These are phyloP conservation scores for Colletotrichum karsti DNA, from an alignment of 2,329 filamentous ascomycete genomes.

Conservation along the genomic window DNA sequence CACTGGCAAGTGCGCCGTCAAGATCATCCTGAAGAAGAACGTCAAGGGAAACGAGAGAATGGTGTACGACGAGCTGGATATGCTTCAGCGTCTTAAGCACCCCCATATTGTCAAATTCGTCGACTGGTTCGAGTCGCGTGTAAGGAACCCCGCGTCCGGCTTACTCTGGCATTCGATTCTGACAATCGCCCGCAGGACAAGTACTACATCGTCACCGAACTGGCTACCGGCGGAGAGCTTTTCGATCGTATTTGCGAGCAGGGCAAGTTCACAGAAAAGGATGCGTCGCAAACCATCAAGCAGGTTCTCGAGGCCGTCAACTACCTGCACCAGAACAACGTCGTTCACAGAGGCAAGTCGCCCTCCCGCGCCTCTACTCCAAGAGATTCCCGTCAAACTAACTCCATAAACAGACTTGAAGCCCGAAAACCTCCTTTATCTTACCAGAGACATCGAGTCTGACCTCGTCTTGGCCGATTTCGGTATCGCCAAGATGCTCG, in stretches of 20 bases:
- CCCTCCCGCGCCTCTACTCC: not conserved
- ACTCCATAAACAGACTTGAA: conserved; percentile 77
- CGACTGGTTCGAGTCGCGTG: conserved; percentile 98
- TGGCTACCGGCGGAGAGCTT: conserved; percentile 94
- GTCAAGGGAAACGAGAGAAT: conserved; percentile 98
- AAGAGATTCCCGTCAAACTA: conserved; percentile 16
- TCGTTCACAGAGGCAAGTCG: conserved; percentile 88
- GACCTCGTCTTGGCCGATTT: conserved; percentile 95
- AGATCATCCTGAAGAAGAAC: conserved; percentile 99
- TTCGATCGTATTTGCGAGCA: conserved; percentile 99
- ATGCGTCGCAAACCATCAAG: conserved; percentile 93
- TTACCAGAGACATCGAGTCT: conserved; percentile 79
- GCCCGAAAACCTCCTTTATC: conserved; percentile 95
- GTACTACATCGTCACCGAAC: conserved; percentile 98
- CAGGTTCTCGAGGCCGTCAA: conserved; percentile 93
- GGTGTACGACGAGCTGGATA: conserved; percentile 96
- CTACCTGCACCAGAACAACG: conserved; percentile 93
- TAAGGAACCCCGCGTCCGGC: conserved; percentile 52
- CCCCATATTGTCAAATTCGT: conserved; percentile 97
- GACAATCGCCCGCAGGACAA: conserved; percentile 74
- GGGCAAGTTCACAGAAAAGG: conserved; percentile 98
- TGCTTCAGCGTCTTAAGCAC: conserved; percentile 91
- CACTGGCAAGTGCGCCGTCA: conserved; percentile 88
- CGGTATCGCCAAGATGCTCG: conserved; percentile 97
- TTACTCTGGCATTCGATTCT: not conserved